phyloP scores from a whole-genome alignment of 768 basidiomycete species.

The Boletales sp. region DNA sequence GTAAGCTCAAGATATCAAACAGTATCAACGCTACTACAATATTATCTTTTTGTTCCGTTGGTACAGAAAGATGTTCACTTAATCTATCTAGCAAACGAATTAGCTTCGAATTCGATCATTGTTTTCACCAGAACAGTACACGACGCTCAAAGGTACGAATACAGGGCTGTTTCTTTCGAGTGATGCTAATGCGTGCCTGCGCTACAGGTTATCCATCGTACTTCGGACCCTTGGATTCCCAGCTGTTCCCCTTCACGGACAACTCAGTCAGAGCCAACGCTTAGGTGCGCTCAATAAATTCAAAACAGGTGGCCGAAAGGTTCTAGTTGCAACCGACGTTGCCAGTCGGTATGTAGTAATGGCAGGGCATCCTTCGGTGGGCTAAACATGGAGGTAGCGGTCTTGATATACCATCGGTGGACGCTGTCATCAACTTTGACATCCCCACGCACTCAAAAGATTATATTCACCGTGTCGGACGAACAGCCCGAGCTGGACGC shows the following conservation, averaged over 20 bases:
- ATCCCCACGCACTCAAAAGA: constrained; percentile 98
- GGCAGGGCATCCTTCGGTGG: neutral
- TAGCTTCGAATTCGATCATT: constrained; percentile 91
- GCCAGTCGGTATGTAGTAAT: constrained; percentile 69
- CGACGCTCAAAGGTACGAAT: constrained; percentile 73
- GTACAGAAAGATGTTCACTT: constrained; percentile 91
- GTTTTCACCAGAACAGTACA: constrained; percentile 95
- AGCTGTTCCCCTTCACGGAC: constrained; percentile 93
- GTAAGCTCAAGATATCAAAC: constrained; percentile 80
- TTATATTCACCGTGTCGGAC: constrained; percentile 97
- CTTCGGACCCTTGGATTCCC: constrained; percentile 89
- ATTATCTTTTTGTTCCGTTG: constrained; percentile 91
- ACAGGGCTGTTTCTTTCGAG: neutral
- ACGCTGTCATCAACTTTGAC: constrained; percentile 97
- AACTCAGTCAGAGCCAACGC: constrained; percentile 89
- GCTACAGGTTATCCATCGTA: constrained; percentile 73
- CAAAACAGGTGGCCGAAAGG: constrained; percentile 86
- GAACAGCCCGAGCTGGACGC: constrained; percentile 96
- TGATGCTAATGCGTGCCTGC: neutral
- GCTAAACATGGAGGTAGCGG: constrained; percentile 48
- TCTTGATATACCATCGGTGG: constrained; percentile 93
- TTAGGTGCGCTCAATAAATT: constrained; percentile 93
- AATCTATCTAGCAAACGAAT: constrained; percentile 81
- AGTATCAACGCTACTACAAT: constrained; percentile 90
- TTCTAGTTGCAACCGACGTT: constrained; percentile 95